Evolutionary conservation across 2,329 filamentous ascomycete species (phyloP), one percentile per base, ranked within the genome.

Genomic region (Dactylellina cionopaga): DNA sequence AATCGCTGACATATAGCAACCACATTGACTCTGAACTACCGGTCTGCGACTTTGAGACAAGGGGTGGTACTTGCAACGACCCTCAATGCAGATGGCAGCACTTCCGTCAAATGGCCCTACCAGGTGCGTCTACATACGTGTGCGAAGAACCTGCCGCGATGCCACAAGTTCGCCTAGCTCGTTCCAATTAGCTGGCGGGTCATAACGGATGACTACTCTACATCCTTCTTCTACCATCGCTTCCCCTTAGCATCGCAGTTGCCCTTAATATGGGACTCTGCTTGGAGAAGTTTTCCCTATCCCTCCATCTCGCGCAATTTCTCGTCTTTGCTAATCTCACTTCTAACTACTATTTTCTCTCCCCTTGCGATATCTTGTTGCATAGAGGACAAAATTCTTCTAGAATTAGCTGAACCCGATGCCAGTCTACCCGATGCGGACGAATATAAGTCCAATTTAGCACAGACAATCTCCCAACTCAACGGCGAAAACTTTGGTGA

Each of bases 1-100:
- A 90, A 79, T 98, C 95, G 75, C 85, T 96, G 83, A 98, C 93
- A 43, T 98, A 94, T 82, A 97, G 92, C 82, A 91, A 96, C 81
- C 89, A 89, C 76, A 96, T 99, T 81, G 88, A 97, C 79, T 84
- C 88, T 22, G 84, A 87, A 72, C 88, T 86, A 76, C 86, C 87
- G 74, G 79, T 98, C 51, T 99, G 95, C 80, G 89, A 88, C 35
- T 89, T 87, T 77, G 91, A 96, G 80, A 82, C 91, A 74, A 84
- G 85, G 49, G 88, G 88, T 56, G 87, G 88, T 72, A 83, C 84
- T 75, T 98, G 95, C 85, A 89, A 89, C 76, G 91, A 93, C 78
- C 80, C 82, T 69, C 83, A 86, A 60, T 99, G 95, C 81, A 82
- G 87, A 63, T 89, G 83, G 75, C 89, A 98, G 83, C 95, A 99